phyloP scores from a whole-genome alignment of 2,329 filamentous ascomycete species.

The Scortechinia acanthostroma region DNA sequence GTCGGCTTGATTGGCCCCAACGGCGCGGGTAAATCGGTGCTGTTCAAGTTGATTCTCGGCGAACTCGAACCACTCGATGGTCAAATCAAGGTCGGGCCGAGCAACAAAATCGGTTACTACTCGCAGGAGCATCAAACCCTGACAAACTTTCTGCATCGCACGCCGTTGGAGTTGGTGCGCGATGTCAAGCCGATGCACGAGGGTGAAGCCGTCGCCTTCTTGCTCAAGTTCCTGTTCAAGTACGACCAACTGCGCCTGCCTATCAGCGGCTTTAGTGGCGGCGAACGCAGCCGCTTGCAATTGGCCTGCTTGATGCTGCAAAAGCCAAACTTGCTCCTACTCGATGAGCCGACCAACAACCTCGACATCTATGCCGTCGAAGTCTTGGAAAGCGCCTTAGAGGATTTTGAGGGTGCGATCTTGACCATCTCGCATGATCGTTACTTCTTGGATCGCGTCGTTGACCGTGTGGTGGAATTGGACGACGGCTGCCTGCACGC shows the following conservation, averaged over 20 bases:
- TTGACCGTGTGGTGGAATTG: too few relatives aligned
- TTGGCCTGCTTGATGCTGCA: conserved; percentile 95
- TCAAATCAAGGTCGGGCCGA: too few relatives aligned
- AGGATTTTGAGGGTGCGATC: conserved; percentile 90
- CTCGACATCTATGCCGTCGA: conserved; percentile 98
- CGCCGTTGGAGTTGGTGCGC: too few relatives aligned
- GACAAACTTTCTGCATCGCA: too few relatives aligned
- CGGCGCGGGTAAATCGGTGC: conserved; percentile 96
- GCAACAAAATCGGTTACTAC: conserved; percentile 96
- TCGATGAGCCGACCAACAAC: conserved; percentile 99
- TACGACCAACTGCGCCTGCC: too few relatives aligned
- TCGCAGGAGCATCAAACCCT: conserved; percentile 97
- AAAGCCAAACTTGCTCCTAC: conserved; percentile 89
- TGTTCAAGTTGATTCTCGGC: conserved; percentile 92
- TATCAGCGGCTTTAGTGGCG: conserved; percentile 96
- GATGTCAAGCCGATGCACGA: too few relatives aligned
- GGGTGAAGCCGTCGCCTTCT: too few relatives aligned
- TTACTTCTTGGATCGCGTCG: too few relatives aligned
- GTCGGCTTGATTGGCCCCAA: conserved; percentile 95
- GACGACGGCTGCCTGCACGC: too few relatives aligned
- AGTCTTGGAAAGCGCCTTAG: conserved; percentile 93
- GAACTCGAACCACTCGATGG: conserved; percentile 77
- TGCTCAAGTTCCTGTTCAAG: too few relatives aligned
- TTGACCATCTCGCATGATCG: conserved; percentile 98
- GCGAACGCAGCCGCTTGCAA: conserved; percentile 95